Evolutionary conservation across 345 rosid genomes (phyloP), one percentile per base, ranked within the genome.

Genomic region (Lenwebbia sp.): DNA sequence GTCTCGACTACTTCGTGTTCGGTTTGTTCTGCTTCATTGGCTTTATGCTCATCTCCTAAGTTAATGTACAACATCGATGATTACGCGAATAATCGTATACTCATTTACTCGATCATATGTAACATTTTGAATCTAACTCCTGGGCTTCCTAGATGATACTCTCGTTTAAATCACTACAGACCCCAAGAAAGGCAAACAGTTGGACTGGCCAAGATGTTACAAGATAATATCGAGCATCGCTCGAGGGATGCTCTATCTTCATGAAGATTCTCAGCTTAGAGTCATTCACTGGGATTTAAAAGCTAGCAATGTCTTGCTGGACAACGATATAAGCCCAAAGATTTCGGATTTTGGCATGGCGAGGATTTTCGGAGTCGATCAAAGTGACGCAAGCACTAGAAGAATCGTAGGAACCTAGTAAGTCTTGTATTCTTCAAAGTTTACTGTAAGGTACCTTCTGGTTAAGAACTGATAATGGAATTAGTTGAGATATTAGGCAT

Each of bases 321-420:
- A 89, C 50, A 85, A 50, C 0, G 40, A 85, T 7, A 89, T 88
- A 88, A 88, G 50, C 51, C 91, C 91, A 4, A 90, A 90, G 56
- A 90, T 90, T 30, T 53, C 88, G 33, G 90, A 90, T 85, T 90
- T 90, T 85, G 89, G 90, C 58, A 82, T 82, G 56, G 86, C 91
- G 3, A 88, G 85, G 40, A 74, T 88, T 9, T 85, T 90, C 12
- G 55, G n/a, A 12, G 47, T 51, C 19, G 86, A 88, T 76, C 86
- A 90, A 86, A 90, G 85, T 17, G 58, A 82, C 5, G 85, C 17
- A 11, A 55, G 41, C n/a, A 86, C 91, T 26, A 85, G 19, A 0
- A 86, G 65, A 85, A 25, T 86, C 10, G 86, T 83, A 1, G 91
- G 91, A 40, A 89, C 91, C 37, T 82, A 53, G 91, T 89, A 88